Evolutionary conservation across 768 basidiomycete species (phyloP).

Genomic region (Xanthoconium stramineum): DNA sequence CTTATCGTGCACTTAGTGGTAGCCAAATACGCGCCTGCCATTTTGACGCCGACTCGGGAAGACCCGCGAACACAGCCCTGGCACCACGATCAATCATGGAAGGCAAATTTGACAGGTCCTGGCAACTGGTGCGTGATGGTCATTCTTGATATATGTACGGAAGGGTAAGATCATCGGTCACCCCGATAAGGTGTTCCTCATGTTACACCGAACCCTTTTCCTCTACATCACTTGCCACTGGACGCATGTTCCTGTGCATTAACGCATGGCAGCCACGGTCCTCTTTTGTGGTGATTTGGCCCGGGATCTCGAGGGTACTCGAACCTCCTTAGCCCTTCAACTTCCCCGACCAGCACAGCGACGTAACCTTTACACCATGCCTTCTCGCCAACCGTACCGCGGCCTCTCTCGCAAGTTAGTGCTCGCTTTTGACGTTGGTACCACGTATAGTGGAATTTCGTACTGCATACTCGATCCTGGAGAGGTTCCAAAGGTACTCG

Average conservation of each 20-base stretch:
- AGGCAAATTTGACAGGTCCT: too few relatives aligned
- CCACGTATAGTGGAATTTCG: conserved; percentile 41
- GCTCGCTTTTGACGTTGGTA: conserved; percentile 45
- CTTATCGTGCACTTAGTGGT: not conserved
- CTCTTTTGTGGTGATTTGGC: not conserved
- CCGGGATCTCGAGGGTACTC: not conserved
- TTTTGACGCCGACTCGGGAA: not conserved
- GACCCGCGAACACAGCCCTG: not conserved
- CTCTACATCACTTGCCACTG: not conserved
- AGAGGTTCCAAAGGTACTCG: conserved; percentile 28
- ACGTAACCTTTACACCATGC: conserved; percentile 20
- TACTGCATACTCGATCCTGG: conserved; percentile 38
- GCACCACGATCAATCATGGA: too few relatives aligned
- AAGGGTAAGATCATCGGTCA: not conserved
- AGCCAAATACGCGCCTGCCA: not conserved
- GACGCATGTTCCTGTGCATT: not conserved
- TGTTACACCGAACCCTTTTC: not conserved
- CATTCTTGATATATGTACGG: not conserved
- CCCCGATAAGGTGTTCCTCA: not conserved
- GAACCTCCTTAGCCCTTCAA: not conserved
- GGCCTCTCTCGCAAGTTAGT: conserved; percentile 40
- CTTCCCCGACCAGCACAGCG: not conserved
- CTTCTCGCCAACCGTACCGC: conserved; percentile 30
- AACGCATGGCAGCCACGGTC: not conserved
- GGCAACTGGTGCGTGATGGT: not conserved